These are phyloP conservation scores for Sporothrix sp. DNA, from an alignment of 2,329 filamentous ascomycete genomes.

Conservation along the genomic window DNA sequence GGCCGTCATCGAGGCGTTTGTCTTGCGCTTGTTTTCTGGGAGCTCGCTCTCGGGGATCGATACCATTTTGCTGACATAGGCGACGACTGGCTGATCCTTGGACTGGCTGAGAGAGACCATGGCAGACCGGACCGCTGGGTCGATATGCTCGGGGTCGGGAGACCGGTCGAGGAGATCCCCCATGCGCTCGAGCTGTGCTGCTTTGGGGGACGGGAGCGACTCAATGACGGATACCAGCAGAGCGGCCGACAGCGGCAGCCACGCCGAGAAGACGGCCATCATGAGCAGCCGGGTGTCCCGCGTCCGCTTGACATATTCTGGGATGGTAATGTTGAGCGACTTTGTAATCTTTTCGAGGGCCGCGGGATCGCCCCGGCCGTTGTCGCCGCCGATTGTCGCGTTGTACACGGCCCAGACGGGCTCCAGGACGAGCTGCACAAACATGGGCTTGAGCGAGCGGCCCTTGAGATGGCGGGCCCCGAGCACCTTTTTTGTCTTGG, in stretches of 20 bases:
- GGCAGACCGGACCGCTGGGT: constrained; percentile 60
- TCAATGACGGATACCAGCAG: constrained; percentile 90
- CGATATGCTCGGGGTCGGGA: constrained; percentile 64
- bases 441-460: constrained; percentile 85
- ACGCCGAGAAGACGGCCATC: constrained; percentile 76
- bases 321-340: constrained; percentile 73
- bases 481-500: constrained; percentile 90
- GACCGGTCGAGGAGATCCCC: constrained; percentile 70
- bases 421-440: constrained; percentile 91
- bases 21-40: constrained; percentile 66
- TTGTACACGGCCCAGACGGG: constrained; percentile 95
- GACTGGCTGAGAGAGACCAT: constrained; percentile 70
- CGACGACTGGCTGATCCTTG: constrained; percentile 68
- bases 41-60: constrained; percentile 88
- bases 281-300: constrained; percentile 76
- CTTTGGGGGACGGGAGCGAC: constrained; percentile 73
- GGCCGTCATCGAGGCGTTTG: constrained; percentile 61
- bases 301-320: constrained; percentile 74
- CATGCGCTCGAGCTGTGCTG: constrained; percentile 70
- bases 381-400: constrained; percentile 65
- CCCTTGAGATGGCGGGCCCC: constrained; percentile 89
- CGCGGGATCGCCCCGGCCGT: constrained; percentile 70
- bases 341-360: constrained; percentile 93
- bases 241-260: constrained; percentile 88
- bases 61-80: constrained; percentile 97